A percentile compares a stretch with the other conserved stretches of the same genome.
These are phyloP conservation scores for Rhizophora mangle DNA, from an alignment of 345 rosid genomes.

Conservation along the genomic window DNA sequence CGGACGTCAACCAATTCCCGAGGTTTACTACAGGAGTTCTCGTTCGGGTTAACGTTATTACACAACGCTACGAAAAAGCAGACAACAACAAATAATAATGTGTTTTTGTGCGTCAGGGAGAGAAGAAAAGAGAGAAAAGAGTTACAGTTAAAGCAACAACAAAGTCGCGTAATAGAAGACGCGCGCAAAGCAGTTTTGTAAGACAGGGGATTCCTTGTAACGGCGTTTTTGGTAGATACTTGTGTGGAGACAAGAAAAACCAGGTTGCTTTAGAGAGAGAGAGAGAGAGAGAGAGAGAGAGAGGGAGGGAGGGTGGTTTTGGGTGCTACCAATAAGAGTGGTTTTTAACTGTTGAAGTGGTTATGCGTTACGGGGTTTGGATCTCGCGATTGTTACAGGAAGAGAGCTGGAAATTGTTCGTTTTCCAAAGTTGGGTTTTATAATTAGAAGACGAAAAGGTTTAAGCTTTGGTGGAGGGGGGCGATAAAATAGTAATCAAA, in stretches of 20 bases:
- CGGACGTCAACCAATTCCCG: constrained; percentile 11
- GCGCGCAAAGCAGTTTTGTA: constrained; percentile 29
- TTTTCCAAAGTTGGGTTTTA: constrained; percentile 7
- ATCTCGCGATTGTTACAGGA: constrained; percentile 39
- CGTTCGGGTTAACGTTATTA: constrained; percentile 23
- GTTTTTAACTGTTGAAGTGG: constrained; percentile 33
- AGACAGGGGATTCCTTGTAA: constrained; percentile 29
- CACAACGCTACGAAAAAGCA: background rate
- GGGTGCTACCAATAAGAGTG: constrained; percentile 18
- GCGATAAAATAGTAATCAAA: background rate
- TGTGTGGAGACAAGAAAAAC: constrained; percentile 1
- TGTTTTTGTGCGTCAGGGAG: background rate
- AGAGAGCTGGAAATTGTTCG: constrained; percentile 1
- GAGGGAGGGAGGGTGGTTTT: constrained; percentile 11
- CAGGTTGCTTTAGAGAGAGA: constrained; percentile 13
- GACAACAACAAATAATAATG: background rate
- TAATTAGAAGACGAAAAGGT: constrained; percentile 16
- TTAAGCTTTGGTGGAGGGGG: background rate
- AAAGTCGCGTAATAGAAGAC: constrained; percentile 41
- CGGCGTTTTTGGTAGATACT: constrained; percentile 32
- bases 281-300: constrained; percentile 1
- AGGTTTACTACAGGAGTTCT: constrained; percentile 3
- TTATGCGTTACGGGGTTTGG: constrained; percentile 39
- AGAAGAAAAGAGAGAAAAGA: constrained; percentile 17
- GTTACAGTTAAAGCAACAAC: constrained; percentile 21